Percentiles rank a stretch among this genome's conserved stretches.
Evolutionary conservation across 306 rosid species (phyloP).

Genomic region (Lathyrus tuberosus): DNA sequence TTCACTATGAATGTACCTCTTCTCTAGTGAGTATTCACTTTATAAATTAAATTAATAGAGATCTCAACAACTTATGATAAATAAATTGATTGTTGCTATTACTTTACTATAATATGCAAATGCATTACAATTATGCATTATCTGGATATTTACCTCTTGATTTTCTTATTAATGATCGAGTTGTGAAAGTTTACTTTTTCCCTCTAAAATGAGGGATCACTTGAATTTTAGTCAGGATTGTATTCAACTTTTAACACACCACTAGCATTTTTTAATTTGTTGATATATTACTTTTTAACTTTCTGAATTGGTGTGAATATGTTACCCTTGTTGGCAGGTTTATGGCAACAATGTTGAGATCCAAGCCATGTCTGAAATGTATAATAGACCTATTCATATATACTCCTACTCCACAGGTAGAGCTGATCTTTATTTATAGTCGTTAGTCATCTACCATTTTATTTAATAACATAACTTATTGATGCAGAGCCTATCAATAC

Average conservation of each 20-base stretch:
- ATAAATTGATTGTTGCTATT: not conserved
- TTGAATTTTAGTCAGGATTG: not conserved
- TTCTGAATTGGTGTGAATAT: slow-evolving; percentile 23
- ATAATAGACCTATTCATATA: slow-evolving; percentile 94
- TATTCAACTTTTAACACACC: slow-evolving; percentile 1
- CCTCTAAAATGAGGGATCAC: not conserved
- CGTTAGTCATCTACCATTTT: slow-evolving; percentile 1
- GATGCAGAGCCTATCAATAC: slow-evolving; percentile 91
- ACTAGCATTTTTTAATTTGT: slow-evolving; percentile 20
- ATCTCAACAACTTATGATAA: slow-evolving; percentile 4
- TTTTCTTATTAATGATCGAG: not conserved
- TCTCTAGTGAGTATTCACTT: not conserved
- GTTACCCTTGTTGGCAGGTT: slow-evolving; percentile 61
- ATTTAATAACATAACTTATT: slow-evolving; percentile 34
- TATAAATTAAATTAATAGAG: not conserved
- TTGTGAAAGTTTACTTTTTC: not conserved
- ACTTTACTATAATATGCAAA: not conserved
- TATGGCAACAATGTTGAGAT: slow-evolving; percentile 96
- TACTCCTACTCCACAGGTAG: slow-evolving; percentile 80
- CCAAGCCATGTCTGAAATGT: slow-evolving; percentile 93
- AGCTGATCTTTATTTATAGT: slow-evolving; percentile 18
- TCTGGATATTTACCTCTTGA: not conserved
- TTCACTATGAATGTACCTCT: not conserved
- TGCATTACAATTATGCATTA: not conserved
- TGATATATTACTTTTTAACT: slow-evolving; percentile 17